Percentiles rank a stretch among this genome's conserved stretches.
Evolutionary conservation across 177 flowering plant species (phyloP).

Genomic region (Vitis hybrid): DNA sequence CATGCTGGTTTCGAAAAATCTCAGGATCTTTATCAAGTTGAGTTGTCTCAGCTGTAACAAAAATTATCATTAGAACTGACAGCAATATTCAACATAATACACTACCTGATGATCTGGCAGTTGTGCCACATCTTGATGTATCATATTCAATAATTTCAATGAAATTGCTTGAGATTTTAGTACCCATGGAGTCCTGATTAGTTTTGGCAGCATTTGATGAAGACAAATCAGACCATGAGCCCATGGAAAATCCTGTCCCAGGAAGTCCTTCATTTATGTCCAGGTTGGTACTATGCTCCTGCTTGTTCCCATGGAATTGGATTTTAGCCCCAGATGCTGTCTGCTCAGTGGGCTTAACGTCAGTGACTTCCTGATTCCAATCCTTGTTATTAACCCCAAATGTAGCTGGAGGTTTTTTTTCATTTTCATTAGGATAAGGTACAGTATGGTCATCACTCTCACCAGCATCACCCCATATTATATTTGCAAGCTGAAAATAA

Average conservation of each 20-base stretch:
- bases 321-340: constrained; percentile 21
- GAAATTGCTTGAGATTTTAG: constrained; percentile 20
- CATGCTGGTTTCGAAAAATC: constrained; percentile 35
- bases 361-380: constrained; percentile 31
- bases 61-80: background rate
- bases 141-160: constrained; percentile 23
- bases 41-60: constrained; percentile 31
- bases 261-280: constrained; percentile 29
- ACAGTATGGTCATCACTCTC: constrained; percentile 70
- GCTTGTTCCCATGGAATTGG: constrained; percentile 25
- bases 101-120: background rate
- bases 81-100: background rate
- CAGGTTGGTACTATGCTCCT: constrained; percentile 27
- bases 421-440: constrained; percentile 51
- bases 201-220: constrained; percentile 28
- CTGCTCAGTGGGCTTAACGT: constrained; percentile 34
- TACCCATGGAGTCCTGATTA: constrained; percentile 28
- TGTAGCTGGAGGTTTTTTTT: constrained; percentile 24
- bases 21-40: constrained; percentile 33
- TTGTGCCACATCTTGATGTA: constrained; percentile 26
- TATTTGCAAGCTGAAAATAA: constrained; percentile 53
- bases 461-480: constrained; percentile 70
- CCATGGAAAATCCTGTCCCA: constrained; percentile 25
- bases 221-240: constrained; percentile 40
- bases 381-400: constrained; percentile 39